These are phyloP conservation scores for Phanerodontia chrysosporium DNA, from an alignment of 768 basidiomycete genomes.

Conservation along the genomic window DNA sequence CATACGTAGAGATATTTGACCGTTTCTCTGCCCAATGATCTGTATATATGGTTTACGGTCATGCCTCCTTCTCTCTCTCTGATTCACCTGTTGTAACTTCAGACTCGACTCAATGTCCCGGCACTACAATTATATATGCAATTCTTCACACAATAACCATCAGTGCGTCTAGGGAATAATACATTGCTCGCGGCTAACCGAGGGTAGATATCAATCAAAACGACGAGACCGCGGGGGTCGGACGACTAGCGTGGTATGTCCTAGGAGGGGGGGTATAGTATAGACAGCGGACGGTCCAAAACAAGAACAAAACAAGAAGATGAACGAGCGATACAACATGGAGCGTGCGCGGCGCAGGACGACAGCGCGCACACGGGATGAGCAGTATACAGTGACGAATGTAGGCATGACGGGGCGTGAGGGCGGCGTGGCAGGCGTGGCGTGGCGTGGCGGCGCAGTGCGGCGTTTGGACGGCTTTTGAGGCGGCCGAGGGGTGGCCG, in stretches of 20 bases:
- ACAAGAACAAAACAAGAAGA: neutral
- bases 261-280: neutral
- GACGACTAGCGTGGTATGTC: neutral
- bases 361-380: neutral
- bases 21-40: too few relatives aligned
- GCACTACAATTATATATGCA: too few relatives aligned
- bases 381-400: neutral
- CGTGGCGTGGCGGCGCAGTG: neutral
- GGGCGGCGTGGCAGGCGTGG: neutral
- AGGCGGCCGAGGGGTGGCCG: too few relatives aligned
- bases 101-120: too few relatives aligned
- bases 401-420: too few relatives aligned
- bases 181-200: neutral
- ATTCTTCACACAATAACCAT: too few relatives aligned
- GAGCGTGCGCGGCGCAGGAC: neutral
- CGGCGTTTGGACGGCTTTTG: neutral
- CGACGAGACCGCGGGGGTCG: neutral
- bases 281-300: neutral
- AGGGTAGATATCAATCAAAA: neutral
- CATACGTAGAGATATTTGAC: neutral
- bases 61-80: too few relatives aligned
- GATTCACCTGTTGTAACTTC: too few relatives aligned
- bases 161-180: neutral
- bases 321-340: neutral
- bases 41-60: too few relatives aligned